These are phyloP conservation scores for Cenchrus purpureus DNA, from an alignment of 176 grass and related monocot genomes.

Conservation along the genomic window DNA sequence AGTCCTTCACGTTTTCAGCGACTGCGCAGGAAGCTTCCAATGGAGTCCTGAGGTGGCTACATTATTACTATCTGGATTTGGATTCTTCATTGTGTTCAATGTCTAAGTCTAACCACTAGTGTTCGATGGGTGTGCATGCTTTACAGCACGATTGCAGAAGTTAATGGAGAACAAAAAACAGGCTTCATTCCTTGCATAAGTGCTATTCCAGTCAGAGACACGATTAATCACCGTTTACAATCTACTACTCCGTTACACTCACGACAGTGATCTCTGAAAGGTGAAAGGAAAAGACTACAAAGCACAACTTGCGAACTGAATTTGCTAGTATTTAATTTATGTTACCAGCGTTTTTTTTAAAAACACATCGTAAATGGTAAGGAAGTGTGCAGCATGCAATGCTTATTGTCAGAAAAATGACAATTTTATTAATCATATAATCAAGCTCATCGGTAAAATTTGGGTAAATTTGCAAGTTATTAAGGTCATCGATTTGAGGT, in stretches of 20 bases:
- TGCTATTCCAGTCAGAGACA: slow-evolving; percentile 29
- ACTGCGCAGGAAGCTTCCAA: not conserved
- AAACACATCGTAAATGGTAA: too few relatives aligned
- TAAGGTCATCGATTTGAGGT: too few relatives aligned
- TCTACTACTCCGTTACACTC: not conserved
- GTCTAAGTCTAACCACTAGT: not conserved
- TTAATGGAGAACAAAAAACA: too few relatives aligned
- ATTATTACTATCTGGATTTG: too few relatives aligned
- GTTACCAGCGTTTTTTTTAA: not conserved
- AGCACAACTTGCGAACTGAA: not conserved
- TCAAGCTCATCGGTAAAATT: too few relatives aligned
- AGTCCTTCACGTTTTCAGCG: not conserved
- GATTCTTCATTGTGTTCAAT: not conserved
- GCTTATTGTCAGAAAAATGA: too few relatives aligned
- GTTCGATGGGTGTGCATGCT: not conserved
- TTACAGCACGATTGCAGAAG: too few relatives aligned
- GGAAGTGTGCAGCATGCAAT: too few relatives aligned
- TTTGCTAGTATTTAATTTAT: not conserved
- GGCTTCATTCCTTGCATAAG: not conserved
- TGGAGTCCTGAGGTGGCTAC: not conserved
- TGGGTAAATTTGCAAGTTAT: too few relatives aligned
- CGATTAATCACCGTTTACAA: not conserved
- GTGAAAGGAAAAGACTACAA: too few relatives aligned
- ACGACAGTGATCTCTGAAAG: too few relatives aligned
- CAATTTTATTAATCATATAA: too few relatives aligned